These are phyloP conservation scores for Amoeboaphelidium occidentale DNA, from an alignment of 371 early-diverging fungal genomes.

Conservation along the genomic window DNA sequence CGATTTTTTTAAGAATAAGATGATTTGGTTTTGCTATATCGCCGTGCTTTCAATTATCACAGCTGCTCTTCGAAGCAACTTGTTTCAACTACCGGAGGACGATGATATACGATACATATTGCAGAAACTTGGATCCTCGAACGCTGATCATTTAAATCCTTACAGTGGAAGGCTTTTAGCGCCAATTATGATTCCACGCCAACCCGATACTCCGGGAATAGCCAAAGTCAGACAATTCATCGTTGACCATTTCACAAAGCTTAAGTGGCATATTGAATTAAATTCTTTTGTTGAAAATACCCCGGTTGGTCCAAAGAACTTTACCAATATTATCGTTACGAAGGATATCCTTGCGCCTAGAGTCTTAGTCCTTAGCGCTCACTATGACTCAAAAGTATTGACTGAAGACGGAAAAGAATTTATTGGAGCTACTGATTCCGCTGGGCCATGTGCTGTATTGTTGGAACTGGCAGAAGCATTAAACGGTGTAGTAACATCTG, in stretches of 20 bases:
- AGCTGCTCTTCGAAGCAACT: no score
- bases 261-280: slow-evolving; percentile 43
- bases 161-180: slow-evolving; percentile 23
- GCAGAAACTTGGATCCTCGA: no score
- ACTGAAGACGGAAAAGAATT: slow-evolving; percentile 25
- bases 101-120: no score
- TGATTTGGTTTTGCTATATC: no score
- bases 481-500: neutral
- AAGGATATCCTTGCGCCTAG: slow-evolving; percentile 37
- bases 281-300: slow-evolving; percentile 50
- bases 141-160: slow-evolving; percentile 1
- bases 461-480: slow-evolving; percentile 3
- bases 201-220: slow-evolving; percentile 46
- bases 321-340: slow-evolving; percentile 70
- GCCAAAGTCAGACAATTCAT: slow-evolving; percentile 37
- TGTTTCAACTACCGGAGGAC: no score
- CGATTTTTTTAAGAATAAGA: no score
- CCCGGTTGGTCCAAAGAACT: slow-evolving; percentile 39
- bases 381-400: slow-evolving; percentile 65
- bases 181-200: slow-evolving; percentile 40
- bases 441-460: slow-evolving; percentile 18
- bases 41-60: no score
- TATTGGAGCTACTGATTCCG: slow-evolving; percentile 60
- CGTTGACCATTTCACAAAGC: slow-evolving; percentile 21
- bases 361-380: slow-evolving; percentile 66